Evolutionary conservation across 2,329 filamentous ascomycete species (phyloP).

Genomic region (Aspergillus clavatus): DNA sequence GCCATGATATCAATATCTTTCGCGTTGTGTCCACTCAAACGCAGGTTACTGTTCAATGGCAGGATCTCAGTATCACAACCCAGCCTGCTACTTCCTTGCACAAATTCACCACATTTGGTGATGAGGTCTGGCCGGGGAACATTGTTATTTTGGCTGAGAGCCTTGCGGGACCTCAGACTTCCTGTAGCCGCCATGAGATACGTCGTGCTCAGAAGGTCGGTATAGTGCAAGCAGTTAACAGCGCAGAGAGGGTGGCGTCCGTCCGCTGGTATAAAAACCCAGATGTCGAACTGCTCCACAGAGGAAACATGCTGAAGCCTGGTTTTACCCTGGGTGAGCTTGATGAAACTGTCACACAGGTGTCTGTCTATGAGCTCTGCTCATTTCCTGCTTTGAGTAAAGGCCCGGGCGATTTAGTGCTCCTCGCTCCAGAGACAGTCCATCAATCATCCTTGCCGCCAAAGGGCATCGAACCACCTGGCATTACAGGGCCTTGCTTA

Average conservation of each 20-base stretch:
- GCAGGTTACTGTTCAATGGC: slow-evolving; percentile 54
- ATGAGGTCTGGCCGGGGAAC: slow-evolving; percentile 56
- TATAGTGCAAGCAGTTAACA: slow-evolving; percentile 53
- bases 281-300: slow-evolving; percentile 32
- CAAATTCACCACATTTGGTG: slow-evolving; percentile 38
- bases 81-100: slow-evolving; percentile 43
- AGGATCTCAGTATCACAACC: slow-evolving; percentile 50
- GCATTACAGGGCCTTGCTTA: slow-evolving; percentile 8
- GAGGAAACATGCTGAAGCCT: slow-evolving; percentile 35
- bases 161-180: slow-evolving; percentile 15
- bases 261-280: slow-evolving; percentile 51
- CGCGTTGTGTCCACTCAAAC: slow-evolving; percentile 48
- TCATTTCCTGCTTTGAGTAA: slow-evolving; percentile 47
- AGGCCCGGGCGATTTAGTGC: slow-evolving; percentile 50
- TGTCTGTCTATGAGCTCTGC: slow-evolving; percentile 56
- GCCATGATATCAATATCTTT: slow-evolving; percentile 57
- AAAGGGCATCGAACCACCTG: not conserved
- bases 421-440: slow-evolving; percentile 38
- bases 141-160: slow-evolving; percentile 47
- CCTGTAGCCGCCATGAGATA: not conserved
- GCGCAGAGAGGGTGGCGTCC: slow-evolving; percentile 52
- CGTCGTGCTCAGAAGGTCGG: slow-evolving; percentile 47
- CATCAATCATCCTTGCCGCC: slow-evolving; percentile 8
- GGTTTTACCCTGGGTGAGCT: slow-evolving; percentile 43
- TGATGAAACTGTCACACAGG: slow-evolving; percentile 42